Percentiles rank a stretch among this genome's conserved stretches.
These are phyloP conservation scores for Umbelopsis isabellina DNA, from an alignment of 192 early-diverging fungal species.

Conservation along the genomic window DNA sequence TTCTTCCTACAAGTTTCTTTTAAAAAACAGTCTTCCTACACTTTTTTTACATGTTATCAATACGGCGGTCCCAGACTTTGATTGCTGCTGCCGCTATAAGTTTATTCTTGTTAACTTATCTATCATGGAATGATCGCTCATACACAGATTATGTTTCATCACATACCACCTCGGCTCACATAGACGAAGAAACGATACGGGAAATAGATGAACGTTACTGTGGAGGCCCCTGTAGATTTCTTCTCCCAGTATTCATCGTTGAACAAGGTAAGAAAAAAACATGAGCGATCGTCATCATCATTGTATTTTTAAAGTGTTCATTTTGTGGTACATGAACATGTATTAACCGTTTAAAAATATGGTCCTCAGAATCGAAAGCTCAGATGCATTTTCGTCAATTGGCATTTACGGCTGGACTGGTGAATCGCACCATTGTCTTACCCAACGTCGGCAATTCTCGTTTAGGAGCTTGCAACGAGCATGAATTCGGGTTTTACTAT, in stretches of 20 bases:
- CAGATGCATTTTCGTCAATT: conserved; percentile 41
- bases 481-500: conserved; percentile 42
- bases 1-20: not conserved
- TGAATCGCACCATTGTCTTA: conserved; percentile 40
- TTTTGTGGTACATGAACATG: not conserved
- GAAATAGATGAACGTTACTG: conserved; percentile 41
- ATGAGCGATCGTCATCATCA: not conserved
- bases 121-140: not conserved
- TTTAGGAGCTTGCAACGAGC: conserved; percentile 32
- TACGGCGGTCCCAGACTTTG: conserved; percentile 17
- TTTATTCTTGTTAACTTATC: not conserved
- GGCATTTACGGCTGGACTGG: conserved; percentile 28
- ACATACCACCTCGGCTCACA: not conserved
- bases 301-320: not conserved
- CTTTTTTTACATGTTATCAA: not conserved
- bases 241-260: conserved; percentile 29
- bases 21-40: not conserved
- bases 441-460: conserved; percentile 40
- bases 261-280: conserved; percentile 40
- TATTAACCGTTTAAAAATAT: not conserved
- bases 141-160: not conserved
- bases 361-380: conserved; percentile 38
- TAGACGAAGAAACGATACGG: not conserved
- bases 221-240: conserved; percentile 37
- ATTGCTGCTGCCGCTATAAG: conserved; percentile 1